Base-by-base conservation (phyloP, 2,329 filamentous ascomycete genomes). In the Fonsecaea monophora region DNA sequence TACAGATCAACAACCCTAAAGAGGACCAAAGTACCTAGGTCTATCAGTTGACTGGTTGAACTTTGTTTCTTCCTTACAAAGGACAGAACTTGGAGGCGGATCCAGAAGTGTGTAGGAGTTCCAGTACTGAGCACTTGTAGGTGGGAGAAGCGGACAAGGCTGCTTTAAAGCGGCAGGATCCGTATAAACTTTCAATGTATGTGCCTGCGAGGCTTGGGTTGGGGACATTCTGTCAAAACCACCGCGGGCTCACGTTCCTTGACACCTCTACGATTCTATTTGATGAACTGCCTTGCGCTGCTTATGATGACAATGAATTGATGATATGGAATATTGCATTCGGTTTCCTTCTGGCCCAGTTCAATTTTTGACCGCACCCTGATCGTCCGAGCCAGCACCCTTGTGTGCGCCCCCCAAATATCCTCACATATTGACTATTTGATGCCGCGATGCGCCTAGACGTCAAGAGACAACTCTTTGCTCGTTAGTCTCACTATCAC, bases 401-500 rank as follows among this genome's bases (percentile, higher is more conserved):
- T 60, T 65, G 65, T 61, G 65, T 57, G 65, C 64, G 37, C 54
- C 32, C 15, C 48, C 35, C n/a, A 30, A 65, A 61, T 42, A 21
- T 59, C 56, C 56, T 38, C 15, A 18, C 45, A 34, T 54, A 45
- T 38, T 50, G 21, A 62, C 30, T 54, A 37, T 53, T 53, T 58
- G 37, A 62, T 56, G 58, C 35, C 63, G 56, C 56, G 25, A 73
- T 73, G 72, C 68, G 72, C 56, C 62, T 73, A 37, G 72, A 73
- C 62, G 72, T 73, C 35, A 73, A 73, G 68, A 64, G 71, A 64
- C 62, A 70, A 53, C 70, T 71, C 40, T 70, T 71, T 63, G 69
- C 68, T 60, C 68, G 68, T 70, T 37, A 6, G 37, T 38, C 18
- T 38, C 10, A 21, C 18, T 38, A 15, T 12, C n/a, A 21, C 54